phyloP scores from a whole-genome alignment of 1,284 basidiomycete genomes.

The Malassezia globosa region DNA sequence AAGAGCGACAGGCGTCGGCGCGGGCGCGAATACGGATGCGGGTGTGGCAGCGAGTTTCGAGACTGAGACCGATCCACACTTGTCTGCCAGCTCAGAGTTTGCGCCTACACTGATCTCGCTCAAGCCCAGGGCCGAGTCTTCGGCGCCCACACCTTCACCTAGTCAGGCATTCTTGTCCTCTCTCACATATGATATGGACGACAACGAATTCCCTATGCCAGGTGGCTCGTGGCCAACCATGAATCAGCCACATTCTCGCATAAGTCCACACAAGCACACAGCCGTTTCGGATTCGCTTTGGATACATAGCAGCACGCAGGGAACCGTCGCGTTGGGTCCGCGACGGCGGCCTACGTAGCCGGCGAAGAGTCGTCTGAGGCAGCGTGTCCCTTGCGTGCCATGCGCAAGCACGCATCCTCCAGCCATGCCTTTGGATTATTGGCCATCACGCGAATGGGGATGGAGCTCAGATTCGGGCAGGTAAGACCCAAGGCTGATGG shows the following conservation, averaged over 20 bases:
- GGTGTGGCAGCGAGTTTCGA: no score
- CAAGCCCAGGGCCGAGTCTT: no score
- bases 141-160: not conserved
- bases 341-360: slow-evolving; percentile 4
- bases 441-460: not conserved
- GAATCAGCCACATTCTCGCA: no score
- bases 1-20: no score
- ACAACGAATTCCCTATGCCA: slow-evolving; percentile 11
- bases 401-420: slow-evolving; percentile 27
- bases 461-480: slow-evolving; percentile 3
- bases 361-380: not conserved
- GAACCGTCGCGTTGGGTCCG: slow-evolving; percentile 6
- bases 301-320: no score
- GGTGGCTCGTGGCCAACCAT: slow-evolving; percentile 1
- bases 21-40: no score
- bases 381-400: slow-evolving; percentile 23
- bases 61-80: no score
- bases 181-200: slow-evolving; percentile 5
- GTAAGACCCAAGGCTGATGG: slow-evolving; percentile 28
- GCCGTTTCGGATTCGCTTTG: no score
- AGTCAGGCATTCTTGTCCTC: not conserved
- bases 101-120: no score
- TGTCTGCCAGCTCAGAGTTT: no score
- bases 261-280: no score
- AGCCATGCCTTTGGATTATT: slow-evolving; percentile 15